phyloP scores from a whole-genome alignment of 1,284 basidiomycete genomes.

The Veloboletus limbatus region DNA sequence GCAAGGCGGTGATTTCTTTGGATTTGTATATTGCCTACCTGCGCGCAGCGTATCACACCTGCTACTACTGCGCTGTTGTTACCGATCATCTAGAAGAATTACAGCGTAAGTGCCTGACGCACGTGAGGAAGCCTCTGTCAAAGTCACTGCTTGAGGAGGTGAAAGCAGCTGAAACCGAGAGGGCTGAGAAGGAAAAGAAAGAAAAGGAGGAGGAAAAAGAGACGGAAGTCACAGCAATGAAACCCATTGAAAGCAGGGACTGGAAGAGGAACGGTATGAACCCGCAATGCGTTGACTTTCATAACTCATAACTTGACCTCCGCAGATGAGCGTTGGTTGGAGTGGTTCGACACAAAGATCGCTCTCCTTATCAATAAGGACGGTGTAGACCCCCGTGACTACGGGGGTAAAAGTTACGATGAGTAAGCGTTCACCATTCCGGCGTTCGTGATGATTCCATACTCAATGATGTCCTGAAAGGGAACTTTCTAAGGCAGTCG shows the following conservation, averaged over 20 bases:
- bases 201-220: constrained; percentile 39
- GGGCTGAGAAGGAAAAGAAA: constrained; percentile 38
- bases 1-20: constrained; percentile 68
- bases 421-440: constrained; percentile 57
- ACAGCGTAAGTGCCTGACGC: constrained; percentile 89
- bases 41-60: constrained; percentile 82
- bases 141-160: constrained; percentile 57
- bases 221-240: constrained; percentile 17
- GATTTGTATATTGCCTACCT: constrained; percentile 85
- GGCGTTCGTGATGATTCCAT: constrained; percentile 9
- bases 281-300: constrained; percentile 5
- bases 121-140: constrained; percentile 73
- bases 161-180: constrained; percentile 45
- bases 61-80: constrained; percentile 93
- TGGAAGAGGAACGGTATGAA: constrained; percentile 68
- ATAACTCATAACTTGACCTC: constrained; percentile 15
- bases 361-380: constrained; percentile 73
- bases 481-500: constrained; percentile 75
- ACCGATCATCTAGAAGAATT: constrained; percentile 92
- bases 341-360: constrained; percentile 82
- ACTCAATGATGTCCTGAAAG: constrained; percentile 43
- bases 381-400: constrained; percentile 78
- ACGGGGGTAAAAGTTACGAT: constrained; percentile 85
- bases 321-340: constrained; percentile 82
- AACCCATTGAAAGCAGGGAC: constrained; percentile 46